A percentile compares a stretch with the other conserved stretches of the same genome.
phyloP scores from a whole-genome alignment of 1,139 yeast species.

The Blastobotrys elegans region DNA sequence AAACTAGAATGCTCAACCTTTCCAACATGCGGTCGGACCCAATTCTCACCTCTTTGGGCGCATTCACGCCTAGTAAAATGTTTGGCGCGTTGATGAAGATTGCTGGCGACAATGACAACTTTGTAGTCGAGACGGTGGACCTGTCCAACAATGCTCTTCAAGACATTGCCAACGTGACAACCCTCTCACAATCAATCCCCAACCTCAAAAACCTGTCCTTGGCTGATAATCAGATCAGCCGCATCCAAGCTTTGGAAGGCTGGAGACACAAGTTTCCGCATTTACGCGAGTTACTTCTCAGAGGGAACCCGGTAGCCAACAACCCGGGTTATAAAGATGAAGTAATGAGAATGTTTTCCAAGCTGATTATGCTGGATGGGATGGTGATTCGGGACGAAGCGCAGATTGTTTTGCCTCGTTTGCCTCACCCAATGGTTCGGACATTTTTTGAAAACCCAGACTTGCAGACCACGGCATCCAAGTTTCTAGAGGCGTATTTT shows the following conservation, averaged over 20 bases:
- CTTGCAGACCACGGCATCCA: constrained; percentile 63
- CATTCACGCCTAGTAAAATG: constrained; percentile 71
- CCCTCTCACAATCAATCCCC: constrained; percentile 74
- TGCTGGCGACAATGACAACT: constrained; percentile 51
- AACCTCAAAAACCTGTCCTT: constrained; percentile 69
- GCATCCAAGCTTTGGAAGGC: constrained; percentile 56
- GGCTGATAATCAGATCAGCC: constrained; percentile 63
- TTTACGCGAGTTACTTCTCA: constrained; percentile 68
- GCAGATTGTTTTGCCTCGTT: constrained; percentile 43
- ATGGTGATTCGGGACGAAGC: constrained; percentile 68
- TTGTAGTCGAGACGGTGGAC: constrained; percentile 64
- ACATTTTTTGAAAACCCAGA: constrained; percentile 82
- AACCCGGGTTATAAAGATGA: constrained; percentile 54
- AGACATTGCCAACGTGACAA: constrained; percentile 58
- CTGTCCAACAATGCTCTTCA: constrained; percentile 63
- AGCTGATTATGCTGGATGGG: constrained; percentile 74
- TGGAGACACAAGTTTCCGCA: constrained; percentile 74
- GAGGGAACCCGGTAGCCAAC: constrained; percentile 69
- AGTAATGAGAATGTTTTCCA: constrained; percentile 68
- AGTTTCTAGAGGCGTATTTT: constrained; percentile 68
- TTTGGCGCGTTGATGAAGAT: constrained; percentile 89
- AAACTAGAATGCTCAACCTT: constrained; percentile 62
- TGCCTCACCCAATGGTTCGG: constrained; percentile 46
- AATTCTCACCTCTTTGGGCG: constrained; percentile 54
- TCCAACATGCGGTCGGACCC: constrained; percentile 66